phyloP scores from a whole-genome alignment of 352 stramenopile species.

The Globisporangium emineosum region DNA sequence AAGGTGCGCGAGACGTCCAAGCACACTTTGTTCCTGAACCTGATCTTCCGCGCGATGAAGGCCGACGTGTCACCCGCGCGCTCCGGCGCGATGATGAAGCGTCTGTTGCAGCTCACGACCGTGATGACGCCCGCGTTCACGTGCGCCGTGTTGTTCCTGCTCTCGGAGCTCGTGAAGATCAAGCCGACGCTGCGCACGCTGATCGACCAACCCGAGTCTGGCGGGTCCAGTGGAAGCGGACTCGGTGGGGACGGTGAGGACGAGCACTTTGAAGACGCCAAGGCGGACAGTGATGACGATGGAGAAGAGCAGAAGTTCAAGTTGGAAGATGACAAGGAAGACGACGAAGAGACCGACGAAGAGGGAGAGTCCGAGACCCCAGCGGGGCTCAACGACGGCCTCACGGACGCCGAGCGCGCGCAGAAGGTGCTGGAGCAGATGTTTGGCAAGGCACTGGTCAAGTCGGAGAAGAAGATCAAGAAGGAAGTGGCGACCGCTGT shows the following conservation, averaged over 20 bases:
- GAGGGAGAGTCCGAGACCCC: conserved; percentile 25
- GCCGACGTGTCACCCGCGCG: conserved; percentile 86
- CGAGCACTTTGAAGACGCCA: conserved; percentile 56
- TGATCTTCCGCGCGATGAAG: conserved; percentile 98
- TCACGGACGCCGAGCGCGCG: conserved; percentile 50
- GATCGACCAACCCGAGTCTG: conserved; percentile 58
- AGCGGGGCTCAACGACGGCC: conserved; percentile 31
- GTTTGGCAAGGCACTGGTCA: conserved; percentile 41
- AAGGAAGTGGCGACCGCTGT: conserved; percentile 28
- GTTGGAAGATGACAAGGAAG: conserved; percentile 42
- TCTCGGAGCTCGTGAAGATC: conserved; percentile 92
- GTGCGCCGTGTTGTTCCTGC: conserved; percentile 92
- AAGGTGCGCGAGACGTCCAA: conserved; percentile 91
- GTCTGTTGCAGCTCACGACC: conserved; percentile 82
- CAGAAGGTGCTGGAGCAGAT: conserved; percentile 58
- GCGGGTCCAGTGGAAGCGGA: conserved; percentile 5
- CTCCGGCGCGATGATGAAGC: conserved; percentile 93
- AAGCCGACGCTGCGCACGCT: conserved; percentile 74
- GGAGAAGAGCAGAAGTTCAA: conserved; percentile 19
- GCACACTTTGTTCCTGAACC: conserved; percentile 96
- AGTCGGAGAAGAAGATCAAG: conserved; percentile 18
- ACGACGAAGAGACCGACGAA: conserved; percentile 29
- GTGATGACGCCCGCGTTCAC: conserved; percentile 87
- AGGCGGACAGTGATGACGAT: conserved; percentile 18
- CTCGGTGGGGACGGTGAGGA: conserved; percentile 28